Conservation (phyloP, 495 filamentous ascomycete species). For the Xylaria acuta region DNA sequence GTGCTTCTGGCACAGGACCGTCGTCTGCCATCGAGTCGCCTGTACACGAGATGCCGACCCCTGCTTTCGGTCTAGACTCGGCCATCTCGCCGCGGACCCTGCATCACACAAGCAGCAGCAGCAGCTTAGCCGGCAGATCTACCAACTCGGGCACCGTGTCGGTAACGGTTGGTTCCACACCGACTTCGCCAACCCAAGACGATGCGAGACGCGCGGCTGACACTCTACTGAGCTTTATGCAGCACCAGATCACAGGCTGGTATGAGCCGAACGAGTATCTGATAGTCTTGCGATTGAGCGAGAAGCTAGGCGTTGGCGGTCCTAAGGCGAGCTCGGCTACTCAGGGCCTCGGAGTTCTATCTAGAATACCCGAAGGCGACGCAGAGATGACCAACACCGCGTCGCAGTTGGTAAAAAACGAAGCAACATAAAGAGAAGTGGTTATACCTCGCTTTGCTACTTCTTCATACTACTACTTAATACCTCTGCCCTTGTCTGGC, state of each 20-base stretch:
- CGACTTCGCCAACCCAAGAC: conserved; percentile 81
- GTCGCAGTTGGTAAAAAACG: conserved; percentile 56
- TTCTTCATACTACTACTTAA: neutral
- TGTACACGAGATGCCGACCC: conserved; percentile 60
- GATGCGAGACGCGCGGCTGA: conserved; percentile 88
- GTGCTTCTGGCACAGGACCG: conserved; percentile 60
- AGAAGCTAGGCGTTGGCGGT: conserved; percentile 73
- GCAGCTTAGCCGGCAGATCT: conserved; percentile 55
- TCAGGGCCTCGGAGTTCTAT: conserved; percentile 67
- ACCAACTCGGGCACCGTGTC: conserved; percentile 50
- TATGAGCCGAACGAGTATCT: conserved; percentile 84
- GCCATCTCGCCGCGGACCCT: conserved; percentile 58
- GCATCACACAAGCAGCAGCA: conserved; percentile 61
- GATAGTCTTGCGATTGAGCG: conserved; percentile 82
- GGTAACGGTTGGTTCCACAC: conserved; percentile 51
- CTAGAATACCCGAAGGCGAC: conserved; percentile 69
- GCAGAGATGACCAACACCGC: conserved; percentile 51
- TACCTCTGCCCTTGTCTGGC: neutral
- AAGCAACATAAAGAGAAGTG: conserved; percentile 49
- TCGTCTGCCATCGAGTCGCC: conserved; percentile 75
- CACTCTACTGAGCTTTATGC: conserved; percentile 83
- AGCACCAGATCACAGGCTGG: conserved; percentile 68
- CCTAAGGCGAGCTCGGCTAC: conserved; percentile 54
- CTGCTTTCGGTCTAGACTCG: conserved; percentile 59
- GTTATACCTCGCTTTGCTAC: conserved; percentile 4